Evolutionary conservation across 1,284 basidiomycete species (phyloP).

Genomic region (Crepidotus sp.): DNA sequence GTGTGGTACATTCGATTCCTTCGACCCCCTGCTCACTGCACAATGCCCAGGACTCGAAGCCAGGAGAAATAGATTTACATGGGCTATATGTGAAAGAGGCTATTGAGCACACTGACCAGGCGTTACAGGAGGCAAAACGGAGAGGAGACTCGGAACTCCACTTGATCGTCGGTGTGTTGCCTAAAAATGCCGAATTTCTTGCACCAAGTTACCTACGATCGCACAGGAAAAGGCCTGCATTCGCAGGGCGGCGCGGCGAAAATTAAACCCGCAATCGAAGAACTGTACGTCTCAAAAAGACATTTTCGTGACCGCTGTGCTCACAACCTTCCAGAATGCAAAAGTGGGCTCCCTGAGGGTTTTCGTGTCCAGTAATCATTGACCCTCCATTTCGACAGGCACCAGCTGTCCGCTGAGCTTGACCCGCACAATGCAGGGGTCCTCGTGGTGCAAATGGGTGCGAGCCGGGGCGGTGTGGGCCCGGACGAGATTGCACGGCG

Average conservation of each 20-base stretch:
- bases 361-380: background rate
- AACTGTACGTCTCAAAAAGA: constrained; percentile 52
- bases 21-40: background rate
- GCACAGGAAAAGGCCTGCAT: constrained; percentile 75
- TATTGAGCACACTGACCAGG: constrained; percentile 60
- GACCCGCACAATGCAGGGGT: constrained; percentile 85
- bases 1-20: constrained; percentile 6
- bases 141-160: constrained; percentile 65
- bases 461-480: constrained; percentile 38
- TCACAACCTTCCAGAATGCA: too few species aligned
- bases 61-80: constrained; percentile 81
- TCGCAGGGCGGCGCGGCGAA: constrained; percentile 75
- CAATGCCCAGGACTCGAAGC: constrained; percentile 49
- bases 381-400: constrained; percentile 8
- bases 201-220: constrained; percentile 17
- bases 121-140: constrained; percentile 59
- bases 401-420: constrained; percentile 53
- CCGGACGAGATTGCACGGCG: constrained; percentile 52
- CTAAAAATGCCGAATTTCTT: background rate
- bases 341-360: constrained; percentile 4
- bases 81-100: constrained; percentile 93
- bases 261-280: constrained; percentile 89
- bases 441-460: constrained; percentile 68
- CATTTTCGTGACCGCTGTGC: constrained; percentile 35
- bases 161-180: constrained; percentile 74